A percentile compares a stretch with the other conserved stretches of the same genome.
phyloP scores from a whole-genome alignment of 306 rosid genomes.

The Casuarina cunninghamiana region DNA sequence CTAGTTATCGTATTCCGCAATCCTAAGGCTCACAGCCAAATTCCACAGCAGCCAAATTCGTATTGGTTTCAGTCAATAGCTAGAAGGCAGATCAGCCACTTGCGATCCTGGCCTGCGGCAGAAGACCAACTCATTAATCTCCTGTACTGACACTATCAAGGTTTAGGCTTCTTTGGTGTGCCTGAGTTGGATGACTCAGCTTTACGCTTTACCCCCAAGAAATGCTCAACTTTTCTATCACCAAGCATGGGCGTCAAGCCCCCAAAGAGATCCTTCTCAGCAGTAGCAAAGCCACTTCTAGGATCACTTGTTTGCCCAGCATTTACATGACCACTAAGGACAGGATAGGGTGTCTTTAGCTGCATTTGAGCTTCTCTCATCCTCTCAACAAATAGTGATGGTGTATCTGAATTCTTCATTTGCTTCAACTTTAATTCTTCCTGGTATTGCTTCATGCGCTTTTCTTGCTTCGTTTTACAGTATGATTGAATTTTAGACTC shows the following conservation, averaged over 20 bases:
- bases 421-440: constrained; percentile 87
- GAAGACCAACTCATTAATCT: not conserved
- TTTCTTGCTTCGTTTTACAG: constrained; percentile 92
- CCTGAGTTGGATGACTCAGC: constrained; percentile 58
- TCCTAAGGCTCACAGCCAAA: not conserved
- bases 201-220: constrained; percentile 89
- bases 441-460: constrained; percentile 79
- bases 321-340: constrained; percentile 89
- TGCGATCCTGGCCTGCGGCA: not conserved
- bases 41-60: not conserved
- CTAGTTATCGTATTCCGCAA: too few relatives aligned
- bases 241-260: constrained; percentile 99
- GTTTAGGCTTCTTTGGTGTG: constrained; percentile 58
- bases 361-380: constrained; percentile 95
- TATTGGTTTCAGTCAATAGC: constrained; percentile 8
- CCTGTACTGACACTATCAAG: constrained; percentile 32
- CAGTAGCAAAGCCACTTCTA: constrained; percentile 95
- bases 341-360: constrained; percentile 81
- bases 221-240: constrained; percentile 93
- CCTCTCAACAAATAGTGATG: constrained; percentile 81
- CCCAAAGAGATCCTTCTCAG: constrained; percentile 91
- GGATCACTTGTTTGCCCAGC: constrained; percentile 89
- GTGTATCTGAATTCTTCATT: constrained; percentile 91
- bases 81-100: constrained; percentile 4
- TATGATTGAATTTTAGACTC: too few relatives aligned